Conservation (phyloP, 306 rosid genomes). For the Citrullus mucosospermus region DNA sequence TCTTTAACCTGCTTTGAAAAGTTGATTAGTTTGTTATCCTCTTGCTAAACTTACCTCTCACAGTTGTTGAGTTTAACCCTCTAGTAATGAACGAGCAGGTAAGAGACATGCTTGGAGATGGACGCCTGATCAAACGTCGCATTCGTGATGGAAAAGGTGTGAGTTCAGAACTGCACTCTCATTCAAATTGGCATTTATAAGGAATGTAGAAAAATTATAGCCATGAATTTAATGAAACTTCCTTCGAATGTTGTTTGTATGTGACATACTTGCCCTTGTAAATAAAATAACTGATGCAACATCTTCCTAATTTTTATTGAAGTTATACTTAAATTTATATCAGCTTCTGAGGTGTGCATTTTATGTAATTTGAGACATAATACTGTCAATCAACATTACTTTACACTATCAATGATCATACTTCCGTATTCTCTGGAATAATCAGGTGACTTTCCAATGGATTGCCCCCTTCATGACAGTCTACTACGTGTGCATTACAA, state of each 20-base stretch:
- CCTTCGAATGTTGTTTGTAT: background rate
- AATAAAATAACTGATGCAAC: background rate
- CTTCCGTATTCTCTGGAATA: constrained; percentile 14
- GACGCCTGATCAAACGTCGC: constrained; percentile 81
- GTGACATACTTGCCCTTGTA: background rate
- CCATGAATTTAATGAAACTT: background rate
- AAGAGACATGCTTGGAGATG: constrained; percentile 97
- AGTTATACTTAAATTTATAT: background rate
- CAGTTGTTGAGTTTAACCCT: constrained; percentile 9
- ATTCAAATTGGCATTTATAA: background rate
- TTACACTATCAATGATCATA: background rate
- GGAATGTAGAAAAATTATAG: background rate
- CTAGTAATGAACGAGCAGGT: constrained; percentile 42
- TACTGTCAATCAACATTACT: background rate
- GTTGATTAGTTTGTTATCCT: no score
- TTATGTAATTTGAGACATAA: constrained; percentile 3
- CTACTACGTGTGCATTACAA: constrained; percentile 76
- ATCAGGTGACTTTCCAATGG: constrained; percentile 97
- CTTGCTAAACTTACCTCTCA: background rate
- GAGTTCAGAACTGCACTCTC: constrained; percentile 11
- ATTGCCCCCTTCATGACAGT: constrained; percentile 98
- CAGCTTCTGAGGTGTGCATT: background rate
- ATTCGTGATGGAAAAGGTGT: constrained; percentile 85
- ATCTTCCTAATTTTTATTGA: background rate
- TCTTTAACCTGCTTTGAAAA: background rate